Conservation (phyloP, 345 rosid genomes). For the Murraya koenigii region DNA sequence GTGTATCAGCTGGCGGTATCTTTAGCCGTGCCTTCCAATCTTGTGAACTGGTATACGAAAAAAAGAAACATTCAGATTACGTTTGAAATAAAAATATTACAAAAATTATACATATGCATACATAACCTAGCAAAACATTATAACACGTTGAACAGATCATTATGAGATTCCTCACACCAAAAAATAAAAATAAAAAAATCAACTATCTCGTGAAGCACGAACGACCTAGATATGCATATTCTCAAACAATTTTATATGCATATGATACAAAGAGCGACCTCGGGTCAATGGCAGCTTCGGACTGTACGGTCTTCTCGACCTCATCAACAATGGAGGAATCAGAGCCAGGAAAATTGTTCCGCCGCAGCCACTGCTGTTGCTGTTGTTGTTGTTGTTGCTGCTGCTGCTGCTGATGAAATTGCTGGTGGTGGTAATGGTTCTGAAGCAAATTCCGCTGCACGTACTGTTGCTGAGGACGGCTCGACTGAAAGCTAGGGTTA, state of each 20-base stretch:
- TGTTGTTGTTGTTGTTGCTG: constrained; percentile 39
- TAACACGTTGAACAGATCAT: no score
- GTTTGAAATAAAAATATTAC: neutral
- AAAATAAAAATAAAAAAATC: no score
- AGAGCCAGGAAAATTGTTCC: constrained; percentile 46
- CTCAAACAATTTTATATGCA: no score
- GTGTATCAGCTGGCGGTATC: constrained; percentile 72
- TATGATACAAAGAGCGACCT: constrained; percentile 35
- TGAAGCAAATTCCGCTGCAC: constrained; percentile 51
- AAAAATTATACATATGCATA: neutral
- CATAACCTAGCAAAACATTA: neutral
- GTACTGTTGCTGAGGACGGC: constrained; percentile 49
- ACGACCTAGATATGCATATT: no score
- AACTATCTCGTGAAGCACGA: no score
- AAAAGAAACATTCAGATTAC: neutral
- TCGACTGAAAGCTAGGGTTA: constrained; percentile 46
- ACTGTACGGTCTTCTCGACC: constrained; percentile 78
- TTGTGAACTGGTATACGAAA: constrained; percentile 45
- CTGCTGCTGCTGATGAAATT: constrained; percentile 38
- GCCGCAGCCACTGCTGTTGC: constrained; percentile 70
- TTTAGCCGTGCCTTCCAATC: constrained; percentile 89
- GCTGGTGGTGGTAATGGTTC: constrained; percentile 47
- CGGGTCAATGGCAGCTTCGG: constrained; percentile 69
- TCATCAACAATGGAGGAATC: constrained; percentile 44
- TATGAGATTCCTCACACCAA: no score